Evolutionary conservation across 345 rosid species (phyloP), one percentile per base, ranked within the genome.

Genomic region (Eutrema yunnanense): DNA sequence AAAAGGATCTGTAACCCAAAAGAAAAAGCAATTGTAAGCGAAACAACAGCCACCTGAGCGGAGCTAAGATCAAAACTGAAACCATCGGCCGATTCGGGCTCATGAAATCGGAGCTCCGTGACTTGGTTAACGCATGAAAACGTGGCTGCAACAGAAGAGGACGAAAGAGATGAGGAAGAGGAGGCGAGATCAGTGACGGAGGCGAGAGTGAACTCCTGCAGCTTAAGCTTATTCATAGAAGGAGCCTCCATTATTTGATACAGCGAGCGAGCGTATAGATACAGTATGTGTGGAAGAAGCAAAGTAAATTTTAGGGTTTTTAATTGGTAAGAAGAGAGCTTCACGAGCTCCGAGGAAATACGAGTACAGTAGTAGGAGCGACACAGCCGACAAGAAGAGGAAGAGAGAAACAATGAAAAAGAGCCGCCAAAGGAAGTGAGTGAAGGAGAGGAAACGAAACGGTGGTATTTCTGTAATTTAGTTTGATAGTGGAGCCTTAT

Each of bases 181-280:
- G 85, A 62, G 64, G 86, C 50, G 13, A 88, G 89, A 50, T 83
- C 85, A 34, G 87, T 63, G 43, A 84, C 48, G 13, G 97, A 82
- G 13, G 81, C 82, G 44, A 91, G 68, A 69, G 79, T 44, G 78
- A 87, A 83, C 82, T 85, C 82, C 11, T 65, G 74, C 58, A 72
- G 79, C 32, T 74, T 69, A 5, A 40, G 63, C 34, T 76, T 74
- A 13, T 56, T 72, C 36, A 16, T 61, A 22, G 51, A 71, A 46
- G 74, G 77, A 27, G 37, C 62, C 67, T 84, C 87, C 85, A 77
- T 77, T 48, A 22, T 38, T 47, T 37, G 26, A 2, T 8, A 72
- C 30, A 19, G 22, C 10, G 33, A 73, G 56, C 22, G 22, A 19
- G 16, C 30, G 57, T 41, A 52, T 22, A 38, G 48, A 57, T 51